Base-by-base conservation (phyloP, 1,284 basidiomycete species). In the Chalciporus sp. region DNA sequence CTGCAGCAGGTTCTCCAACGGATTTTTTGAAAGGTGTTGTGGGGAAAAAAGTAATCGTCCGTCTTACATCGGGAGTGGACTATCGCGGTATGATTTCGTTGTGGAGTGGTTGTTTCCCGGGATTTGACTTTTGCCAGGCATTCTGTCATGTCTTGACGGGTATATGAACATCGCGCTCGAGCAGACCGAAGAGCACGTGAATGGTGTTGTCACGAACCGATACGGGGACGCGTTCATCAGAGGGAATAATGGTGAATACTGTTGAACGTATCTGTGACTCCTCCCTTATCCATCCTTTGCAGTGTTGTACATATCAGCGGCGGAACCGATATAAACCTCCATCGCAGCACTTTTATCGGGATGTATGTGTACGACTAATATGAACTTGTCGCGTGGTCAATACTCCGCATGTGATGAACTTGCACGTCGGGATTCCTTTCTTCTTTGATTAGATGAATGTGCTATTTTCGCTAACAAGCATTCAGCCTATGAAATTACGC, bases 161-260 rank as follows among this genome's bases (percentile, higher is more conserved):
- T 95, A 94, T 72, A 95, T 99, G 97, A 99, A 99, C 75, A 98
- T 99, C 53, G 96, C 95, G 4, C 77, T 99, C 44, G 96, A 99
- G 74, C 90, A 98, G 70, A 98, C 95, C 1, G 92, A 95, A 72
- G 96, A 99, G 74, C 88, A 93, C 72, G 92, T 97, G 12, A 90
- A 92, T 62, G 95, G 95, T 10, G 71, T 77, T 31, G 81, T 91
- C 51, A 95, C 92, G 39, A 96, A 95, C 69, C 82, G 81, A 57
- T 98, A 95, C 65, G 95, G 95, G 1, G 95, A 98, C 72, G 90
- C 95, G 28, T 98, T 98, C 74, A 92, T 98, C 61, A 80, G 96
- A 52, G 96, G 96, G 31, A 98, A 98, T 74, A 98, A 98, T 73
- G 96, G 96, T 96, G 61, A 57, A 87, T 76, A 9, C 26, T 14